Conservation (phyloP, 2,329 filamentous ascomycete species). For the Botrytis fabae region DNA sequence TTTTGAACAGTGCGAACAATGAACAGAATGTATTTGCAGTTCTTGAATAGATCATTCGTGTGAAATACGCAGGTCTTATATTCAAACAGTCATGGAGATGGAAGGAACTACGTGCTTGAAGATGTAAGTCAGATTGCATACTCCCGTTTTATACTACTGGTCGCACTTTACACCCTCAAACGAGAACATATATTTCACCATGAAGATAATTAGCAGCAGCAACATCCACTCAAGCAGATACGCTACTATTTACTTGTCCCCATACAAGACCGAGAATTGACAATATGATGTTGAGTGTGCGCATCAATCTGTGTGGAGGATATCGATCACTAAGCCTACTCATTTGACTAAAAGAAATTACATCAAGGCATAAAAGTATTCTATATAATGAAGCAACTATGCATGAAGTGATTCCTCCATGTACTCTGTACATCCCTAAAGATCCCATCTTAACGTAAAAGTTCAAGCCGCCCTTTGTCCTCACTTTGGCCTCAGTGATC, state of each 20-base stretch:
- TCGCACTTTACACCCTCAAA: neutral
- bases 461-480: neutral
- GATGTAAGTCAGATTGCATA: neutral
- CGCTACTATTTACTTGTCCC: neutral
- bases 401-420: neutral
- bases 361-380: neutral
- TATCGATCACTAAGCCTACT: neutral
- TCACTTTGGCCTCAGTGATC: neutral
- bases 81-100: neutral
- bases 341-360: neutral
- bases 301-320: neutral
- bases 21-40: neutral
- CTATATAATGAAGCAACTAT: neutral
- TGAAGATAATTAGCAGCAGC: too few species aligned
- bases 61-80: neutral
- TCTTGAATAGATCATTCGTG: neutral
- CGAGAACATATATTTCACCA: neutral
- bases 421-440: accelerated
- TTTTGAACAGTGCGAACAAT: neutral
- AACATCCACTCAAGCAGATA: neutral
- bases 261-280: neutral
- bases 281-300: neutral
- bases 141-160: too few species aligned
- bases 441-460: neutral
- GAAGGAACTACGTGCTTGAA: neutral